Evolutionary conservation across 2,329 filamentous ascomycete genomes (phyloP).

Genomic region (Leptodontidium sp.): DNA sequence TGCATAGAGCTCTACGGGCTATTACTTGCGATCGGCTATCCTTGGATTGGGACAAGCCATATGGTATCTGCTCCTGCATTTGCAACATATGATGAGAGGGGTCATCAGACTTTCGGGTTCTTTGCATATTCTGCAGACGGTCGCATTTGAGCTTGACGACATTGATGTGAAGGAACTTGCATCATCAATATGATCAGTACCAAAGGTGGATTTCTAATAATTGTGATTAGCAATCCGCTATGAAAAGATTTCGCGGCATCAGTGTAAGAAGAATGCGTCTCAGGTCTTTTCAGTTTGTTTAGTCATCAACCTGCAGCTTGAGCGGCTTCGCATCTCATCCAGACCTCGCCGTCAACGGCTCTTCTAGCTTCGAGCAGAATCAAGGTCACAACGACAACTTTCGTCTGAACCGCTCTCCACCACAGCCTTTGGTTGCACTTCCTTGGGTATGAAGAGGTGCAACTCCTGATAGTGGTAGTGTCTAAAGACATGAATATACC

Average conservation of each 20-base stretch:
- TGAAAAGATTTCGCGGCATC: not conserved
- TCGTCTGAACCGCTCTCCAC: conserved; percentile 52
- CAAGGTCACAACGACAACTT: conserved; percentile 1
- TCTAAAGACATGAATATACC: conserved; percentile 43
- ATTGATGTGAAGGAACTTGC: conserved; percentile 39
- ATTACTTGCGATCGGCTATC: not conserved
- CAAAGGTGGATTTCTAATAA: conserved; percentile 28
- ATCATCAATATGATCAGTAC: conserved; percentile 34
- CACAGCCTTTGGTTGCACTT: conserved; percentile 67
- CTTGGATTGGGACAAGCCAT: conserved; percentile 34
- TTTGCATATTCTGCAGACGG: conserved; percentile 37
- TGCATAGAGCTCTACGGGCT: not conserved
- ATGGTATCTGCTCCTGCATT: conserved; percentile 38
- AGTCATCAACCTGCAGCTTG: conserved; percentile 51
- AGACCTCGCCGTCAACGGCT: conserved; percentile 29
- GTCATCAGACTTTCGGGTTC: conserved; percentile 21
- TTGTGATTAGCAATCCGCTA: conserved; percentile 27
- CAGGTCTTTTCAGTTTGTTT: conserved; percentile 80
- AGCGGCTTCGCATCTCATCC: conserved; percentile 44
- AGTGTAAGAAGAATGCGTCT: conserved; percentile 51
- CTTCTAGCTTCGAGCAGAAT: conserved; percentile 29
- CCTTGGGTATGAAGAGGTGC: conserved; percentile 54
- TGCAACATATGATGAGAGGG: conserved; percentile 35
- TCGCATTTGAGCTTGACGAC: conserved; percentile 33
- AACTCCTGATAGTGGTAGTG: conserved; percentile 62